Evolutionary conservation across 345 rosid genomes (phyloP), one percentile per base, ranked within the genome.

Genomic region (Corymbia maculata): DNA sequence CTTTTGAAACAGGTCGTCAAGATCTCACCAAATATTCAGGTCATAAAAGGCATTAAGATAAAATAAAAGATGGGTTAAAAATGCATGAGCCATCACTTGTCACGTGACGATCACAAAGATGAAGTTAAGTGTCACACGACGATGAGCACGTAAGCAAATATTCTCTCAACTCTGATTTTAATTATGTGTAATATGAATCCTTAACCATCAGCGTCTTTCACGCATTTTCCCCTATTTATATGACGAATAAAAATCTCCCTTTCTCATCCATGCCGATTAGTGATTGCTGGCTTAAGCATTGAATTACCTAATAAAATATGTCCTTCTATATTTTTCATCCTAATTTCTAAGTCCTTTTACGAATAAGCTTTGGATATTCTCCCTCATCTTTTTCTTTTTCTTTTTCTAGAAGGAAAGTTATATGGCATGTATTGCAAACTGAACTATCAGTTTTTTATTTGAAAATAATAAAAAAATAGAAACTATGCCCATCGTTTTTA

Each of bases 91-190:
- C 4, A 14, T 14, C 9, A n/a, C 19, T 64, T 64, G 21, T n/a
- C 79, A 8, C 6, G 0, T 68, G 12, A 2, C 1, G 1, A 32
- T 70, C 80, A 70, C 10, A 8, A 2, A 16, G 2, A 0, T 70
- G 8, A 70, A 70, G 80, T 70, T 42, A 32, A 70, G 45, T 32
- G 79, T 32, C 22, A 32, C 45, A 4, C 2, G 3, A 32, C 1
- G 1, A 36, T 36, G 42, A 36, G 12, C 19, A 32, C 7, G 17
- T 70, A 70, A 70, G 24, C 7, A 2, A 70, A 19, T 36, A 30
- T 14, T 32, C 80, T 70, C 45, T 70, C 0, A 4, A 16, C 19
- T 70, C 3, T 6, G 0, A 32, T 32, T 36, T 15, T 32, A 32
- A n/a, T 42, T 14, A 64, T n/a, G 7, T 64, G 13, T n/a, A 64